Evolutionary conservation across 164 flowering plant genomes (phyloP), one percentile per base, ranked within the genome.

Genomic region (Macadamia tetraphylla): DNA sequence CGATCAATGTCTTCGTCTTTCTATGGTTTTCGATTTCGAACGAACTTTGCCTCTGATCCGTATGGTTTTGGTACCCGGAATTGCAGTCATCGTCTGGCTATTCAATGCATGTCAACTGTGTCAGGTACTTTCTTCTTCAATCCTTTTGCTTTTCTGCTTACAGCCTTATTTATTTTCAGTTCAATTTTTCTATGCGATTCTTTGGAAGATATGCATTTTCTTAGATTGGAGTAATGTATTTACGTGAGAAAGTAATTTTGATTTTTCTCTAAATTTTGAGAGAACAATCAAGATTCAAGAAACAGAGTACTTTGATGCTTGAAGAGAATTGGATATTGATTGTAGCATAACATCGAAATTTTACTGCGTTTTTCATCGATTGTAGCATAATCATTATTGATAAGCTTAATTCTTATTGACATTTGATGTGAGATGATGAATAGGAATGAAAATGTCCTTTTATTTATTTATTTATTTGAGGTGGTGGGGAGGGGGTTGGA

Each of bases 51-150:
- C n/a, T 63, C 68, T 35, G 74, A 70, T 46, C 56, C 75, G 9
- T n/a, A 65, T 44, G 42, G 60, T 49, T 53, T 67, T 43, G 67
- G 73, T 29, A 52, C 60, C 31, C 49, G 72, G 58, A 73, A 51
- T 66, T 63, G 67, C 18, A 69, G 55, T 56, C 75, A 80, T 60
- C 79, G 77, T 2, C 18, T 76, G 68, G 68, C 60, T 40, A 44
- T 83, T 65, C 77, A 58, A 29, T 83, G 82, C 72, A 74, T 73
- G 77, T 66, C 81, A 14, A 13, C 81, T n/a, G 73, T 60, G 52
- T 6, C 75, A 70, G 84, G 82, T 72, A 32, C 53, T 48, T 44
- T 51, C 12, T 51, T 51, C 13, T 51, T 51, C 15, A 10, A 51
- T 51, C 3, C 13, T 0, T 15, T 51, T 14, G 9, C 55, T 51